Percentiles rank a stretch among this genome's conserved stretches.
Conservation (phyloP, 257 asterid species). For the Solanum ossicruentum region DNA sequence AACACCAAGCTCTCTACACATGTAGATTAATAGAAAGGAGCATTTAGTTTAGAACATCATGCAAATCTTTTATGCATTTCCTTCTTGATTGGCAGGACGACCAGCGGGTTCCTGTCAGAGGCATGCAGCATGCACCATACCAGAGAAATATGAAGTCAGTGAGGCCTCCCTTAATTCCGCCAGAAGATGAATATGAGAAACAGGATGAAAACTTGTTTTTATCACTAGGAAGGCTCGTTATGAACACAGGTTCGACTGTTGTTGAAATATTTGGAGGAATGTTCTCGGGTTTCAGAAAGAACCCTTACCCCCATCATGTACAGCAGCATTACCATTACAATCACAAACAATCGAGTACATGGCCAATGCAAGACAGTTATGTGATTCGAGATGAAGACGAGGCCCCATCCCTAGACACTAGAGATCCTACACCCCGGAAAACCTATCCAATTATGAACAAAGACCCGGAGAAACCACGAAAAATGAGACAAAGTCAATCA, state of each 20-base stretch:
- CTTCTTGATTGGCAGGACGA: conserved; percentile 2
- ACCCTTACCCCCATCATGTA: conserved; percentile 22
- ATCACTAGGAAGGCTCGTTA: conserved; percentile 48
- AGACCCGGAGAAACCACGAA: neutral
- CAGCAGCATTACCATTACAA: conserved; percentile 12
- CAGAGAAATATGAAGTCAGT: conserved; percentile 43
- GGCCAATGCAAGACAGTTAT: conserved; percentile 5
- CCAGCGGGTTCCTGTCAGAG: conserved; percentile 23
- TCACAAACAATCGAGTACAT: neutral
- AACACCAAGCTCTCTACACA: neutral
- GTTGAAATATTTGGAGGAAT: conserved; percentile 54
- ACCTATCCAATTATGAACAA: neutral
- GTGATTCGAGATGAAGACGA: conserved; percentile 2
- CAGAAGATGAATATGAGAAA: conserved; percentile 53
- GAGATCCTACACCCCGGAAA: conserved; percentile 2
- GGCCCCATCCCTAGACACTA: neutral
- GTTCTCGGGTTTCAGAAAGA: conserved; percentile 40
- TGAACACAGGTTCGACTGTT: conserved; percentile 47
- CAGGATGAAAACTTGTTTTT: conserved; percentile 53
- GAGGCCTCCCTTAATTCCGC: conserved; percentile 64
- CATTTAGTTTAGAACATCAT: neutral
- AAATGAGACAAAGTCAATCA: neutral
- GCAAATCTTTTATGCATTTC: neutral
- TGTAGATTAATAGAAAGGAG: neutral
- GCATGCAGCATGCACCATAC: conserved; percentile 48